Base-by-base conservation (phyloP, 2,329 filamentous ascomycete species). In the Sphaerulina vaccinii region DNA sequence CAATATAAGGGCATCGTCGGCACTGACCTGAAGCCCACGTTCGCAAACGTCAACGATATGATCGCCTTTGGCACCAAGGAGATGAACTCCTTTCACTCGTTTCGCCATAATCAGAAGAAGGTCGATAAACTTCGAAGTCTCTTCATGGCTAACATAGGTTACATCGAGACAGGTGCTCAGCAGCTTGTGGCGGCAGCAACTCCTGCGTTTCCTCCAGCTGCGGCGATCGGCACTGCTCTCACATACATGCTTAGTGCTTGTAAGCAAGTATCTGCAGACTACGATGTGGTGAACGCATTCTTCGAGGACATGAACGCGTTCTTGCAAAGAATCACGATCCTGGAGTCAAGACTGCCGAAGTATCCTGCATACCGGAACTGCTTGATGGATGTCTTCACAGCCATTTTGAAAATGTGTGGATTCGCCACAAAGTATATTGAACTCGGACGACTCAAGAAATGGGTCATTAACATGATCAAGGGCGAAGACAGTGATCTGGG, bases 161-260 rank as follows among this genome's bases (percentile, higher is more conserved):
- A 49, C 46, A 49, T 49, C 27, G 36, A 49, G 24, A 35, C 11
- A 13, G 46, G 45, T 21, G 37, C 37, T 27, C 45, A 49, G 15
- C 45, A 49, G 11, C n/a, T 49, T 11, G 45, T 40, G 27, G 45
- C 45, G 2, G 45, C 45, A 8, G 45, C 45, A n/a, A 49, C 45
- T 24, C 45, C 45, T n/a, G 45, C 45, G 16, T 49, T 49, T 18
- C 45, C 45, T 3, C 45, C 45, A 7, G 45, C 45, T 16, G 45
- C 45, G 2, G 45, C 45, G 11, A 49, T 49, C 27, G 45, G 45
- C 22, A 49, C 45, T 5, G 45, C 45, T 13, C 7, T 49, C 3
- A 49, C 45, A 9, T 49, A 49, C 23, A 40, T 49, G 35, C 45
- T 49, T 19, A 49, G 45, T 49, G 45, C 45, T 22, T 49, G 45